Base-by-base conservation (phyloP, 176 grass and related monocot species). In the Juncus effusus region DNA sequence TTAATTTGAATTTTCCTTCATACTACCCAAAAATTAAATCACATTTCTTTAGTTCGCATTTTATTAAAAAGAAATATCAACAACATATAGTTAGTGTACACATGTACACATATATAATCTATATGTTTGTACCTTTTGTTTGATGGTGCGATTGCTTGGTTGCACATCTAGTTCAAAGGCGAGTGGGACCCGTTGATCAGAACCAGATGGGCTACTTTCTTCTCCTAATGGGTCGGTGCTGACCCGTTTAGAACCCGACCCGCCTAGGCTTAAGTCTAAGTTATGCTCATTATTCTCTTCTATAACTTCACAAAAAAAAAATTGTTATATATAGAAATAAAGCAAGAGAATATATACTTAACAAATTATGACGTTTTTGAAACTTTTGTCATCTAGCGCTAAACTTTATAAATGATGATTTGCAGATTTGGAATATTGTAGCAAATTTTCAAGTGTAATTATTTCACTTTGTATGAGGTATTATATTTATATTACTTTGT, bases 251-350 rank as follows among this genome's bases (percentile, higher is more conserved):
- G 75, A 86, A 13, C 82, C 80, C 36, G 93, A 84, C 60, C 82
- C 88, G 13, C 93, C 93, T 36, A 97, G 76, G 37, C 85, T 88
- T n/a, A 97, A 76, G 78, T 92, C 88, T 28, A 97, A 80, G 62
- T 97, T 92, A 60, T 97, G 88, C 59, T 84, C 88, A n/a, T 51
- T 75, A 51, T 54, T 76, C 5, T 72, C 38, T 57, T 52, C 9
- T 72, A 59, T 10, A 72, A 54, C 73, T 76, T 63, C 57, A 56
- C 41, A n/a, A 8, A 59, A 16, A 56, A 49, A 13, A 10, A 65
- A 4, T 42, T 12, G 9, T 47, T 47, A 47, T 9, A 9, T 9
- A 47, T 47, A 47, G 44, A 47, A 5, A 47, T 6, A 47, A 47
- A 28, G 19, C 19, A 28, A 6, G 44, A 47, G 44, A 47, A 47